These are phyloP conservation scores for Rubroshorea leprosula DNA, from an alignment of 345 rosid species.

Conservation along the genomic window DNA sequence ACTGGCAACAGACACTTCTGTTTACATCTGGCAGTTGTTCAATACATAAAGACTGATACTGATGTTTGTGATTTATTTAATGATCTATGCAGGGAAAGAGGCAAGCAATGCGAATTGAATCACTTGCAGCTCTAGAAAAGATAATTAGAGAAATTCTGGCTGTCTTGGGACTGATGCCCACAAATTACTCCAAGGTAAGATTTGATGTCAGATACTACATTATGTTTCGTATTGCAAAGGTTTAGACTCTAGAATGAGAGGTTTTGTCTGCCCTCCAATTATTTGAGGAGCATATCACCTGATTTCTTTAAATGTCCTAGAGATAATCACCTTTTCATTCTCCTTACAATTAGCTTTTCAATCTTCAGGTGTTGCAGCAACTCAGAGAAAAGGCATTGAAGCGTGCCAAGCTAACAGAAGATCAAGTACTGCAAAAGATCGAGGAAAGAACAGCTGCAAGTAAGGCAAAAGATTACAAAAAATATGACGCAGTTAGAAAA, in stretches of 20 bases:
- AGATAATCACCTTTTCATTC: neutral
- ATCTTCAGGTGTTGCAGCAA: constrained; percentile 59
- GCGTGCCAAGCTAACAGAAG: constrained; percentile 70
- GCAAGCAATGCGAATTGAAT: constrained; percentile 59
- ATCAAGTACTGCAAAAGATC: constrained; percentile 47
- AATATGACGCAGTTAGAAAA: constrained; percentile 78
- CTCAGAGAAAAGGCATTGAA: constrained; percentile 66
- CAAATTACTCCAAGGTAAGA: constrained; percentile 67
- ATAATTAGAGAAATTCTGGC: constrained; percentile 50
- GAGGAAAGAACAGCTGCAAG: constrained; percentile 67
- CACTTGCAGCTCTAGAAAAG: constrained; percentile 61
- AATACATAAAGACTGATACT: too few relatives aligned
- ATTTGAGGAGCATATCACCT: too few relatives aligned
- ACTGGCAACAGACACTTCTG: too few relatives aligned
- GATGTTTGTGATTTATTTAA: neutral
- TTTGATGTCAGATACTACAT: constrained; percentile 2
- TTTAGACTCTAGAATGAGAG: neutral
- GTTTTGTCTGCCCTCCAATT: neutral
- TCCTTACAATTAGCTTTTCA: constrained; percentile 11
- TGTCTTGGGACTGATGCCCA: constrained; percentile 71
- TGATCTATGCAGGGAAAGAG: constrained; percentile 65
- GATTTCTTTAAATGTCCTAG: neutral
- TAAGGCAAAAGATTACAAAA: constrained; percentile 67
- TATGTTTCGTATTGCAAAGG: neutral
- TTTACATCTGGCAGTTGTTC: too few relatives aligned